Conservation (phyloP, 1,284 basidiomycete species). For the Ceratobasidium theobromae region DNA sequence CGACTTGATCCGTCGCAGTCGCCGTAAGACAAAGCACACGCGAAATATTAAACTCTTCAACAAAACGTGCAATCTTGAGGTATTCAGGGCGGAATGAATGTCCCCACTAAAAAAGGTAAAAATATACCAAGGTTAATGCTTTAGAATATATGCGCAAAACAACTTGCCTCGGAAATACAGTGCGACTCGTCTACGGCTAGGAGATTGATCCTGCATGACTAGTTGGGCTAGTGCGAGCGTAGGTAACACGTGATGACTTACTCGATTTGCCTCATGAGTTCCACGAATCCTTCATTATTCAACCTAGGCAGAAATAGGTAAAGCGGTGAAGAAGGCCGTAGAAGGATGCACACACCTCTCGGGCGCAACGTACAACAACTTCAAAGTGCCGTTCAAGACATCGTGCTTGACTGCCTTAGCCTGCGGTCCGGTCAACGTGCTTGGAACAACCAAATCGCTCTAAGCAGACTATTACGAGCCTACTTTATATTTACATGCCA, state of each 20-base stretch:
- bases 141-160: not conserved
- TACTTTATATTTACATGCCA: not conserved
- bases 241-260: not conserved
- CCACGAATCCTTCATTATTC: constrained; percentile 35
- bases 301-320: constrained; percentile 19
- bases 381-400: constrained; percentile 31
- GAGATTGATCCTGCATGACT: constrained; percentile 29
- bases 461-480: not conserved
- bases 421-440: constrained; percentile 30
- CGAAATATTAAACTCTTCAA: constrained; percentile 30
- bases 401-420: constrained; percentile 20
- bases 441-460: not conserved
- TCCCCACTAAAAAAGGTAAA: not conserved
- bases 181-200: constrained; percentile 36
- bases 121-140: constrained; percentile 6
- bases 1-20: constrained; percentile 34
- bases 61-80: constrained; percentile 36
- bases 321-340: not conserved
- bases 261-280: constrained; percentile 32
- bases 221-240: not conserved
- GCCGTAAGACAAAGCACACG: constrained; percentile 35
- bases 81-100: constrained; percentile 34
- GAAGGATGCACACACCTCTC: constrained; percentile 30
- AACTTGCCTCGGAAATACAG: constrained; percentile 33
- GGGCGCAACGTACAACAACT: constrained; percentile 36